These are phyloP conservation scores for Brassica nigra DNA, from an alignment of 345 rosid genomes.

Conservation along the genomic window DNA sequence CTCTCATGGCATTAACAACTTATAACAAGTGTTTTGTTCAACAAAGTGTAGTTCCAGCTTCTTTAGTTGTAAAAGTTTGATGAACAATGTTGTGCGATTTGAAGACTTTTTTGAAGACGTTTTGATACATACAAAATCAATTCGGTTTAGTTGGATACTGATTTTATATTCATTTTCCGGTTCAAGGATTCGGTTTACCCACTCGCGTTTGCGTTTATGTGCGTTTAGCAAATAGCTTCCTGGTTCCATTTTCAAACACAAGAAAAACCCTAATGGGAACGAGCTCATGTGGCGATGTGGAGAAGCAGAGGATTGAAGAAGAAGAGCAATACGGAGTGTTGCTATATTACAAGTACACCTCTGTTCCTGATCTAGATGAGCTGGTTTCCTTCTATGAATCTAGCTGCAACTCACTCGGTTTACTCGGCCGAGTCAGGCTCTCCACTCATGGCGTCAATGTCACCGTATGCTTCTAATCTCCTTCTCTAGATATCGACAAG, in stretches of 20 bases:
- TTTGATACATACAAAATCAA: neutral
- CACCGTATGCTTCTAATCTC: constrained; percentile 58
- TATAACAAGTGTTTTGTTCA: no score
- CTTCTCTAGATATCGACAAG: constrained; percentile 9
- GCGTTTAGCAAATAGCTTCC: no score
- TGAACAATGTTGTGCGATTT: neutral
- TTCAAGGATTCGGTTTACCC: neutral
- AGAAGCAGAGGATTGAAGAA: constrained; percentile 32
- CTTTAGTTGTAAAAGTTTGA: neutral
- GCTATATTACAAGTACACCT: constrained; percentile 73
- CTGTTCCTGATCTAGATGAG: constrained; percentile 58
- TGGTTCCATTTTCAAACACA: no score
- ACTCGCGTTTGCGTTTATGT: no score
- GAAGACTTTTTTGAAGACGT: no score
- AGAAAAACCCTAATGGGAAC: constrained; percentile 38
- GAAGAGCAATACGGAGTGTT: constrained; percentile 62
- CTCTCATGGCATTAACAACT: neutral
- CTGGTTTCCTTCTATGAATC: constrained; percentile 74
- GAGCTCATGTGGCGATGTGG: constrained; percentile 32
- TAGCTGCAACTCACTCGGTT: constrained; percentile 65
- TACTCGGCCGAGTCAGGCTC: constrained; percentile 89
- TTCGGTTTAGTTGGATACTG: neutral
- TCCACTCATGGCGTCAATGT: constrained; percentile 84
- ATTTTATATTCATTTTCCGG: neutral
- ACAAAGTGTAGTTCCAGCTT: no score